These are phyloP conservation scores for Cryomyces antarcticus DNA, from an alignment of 495 filamentous ascomycete species.

Conservation along the genomic window DNA sequence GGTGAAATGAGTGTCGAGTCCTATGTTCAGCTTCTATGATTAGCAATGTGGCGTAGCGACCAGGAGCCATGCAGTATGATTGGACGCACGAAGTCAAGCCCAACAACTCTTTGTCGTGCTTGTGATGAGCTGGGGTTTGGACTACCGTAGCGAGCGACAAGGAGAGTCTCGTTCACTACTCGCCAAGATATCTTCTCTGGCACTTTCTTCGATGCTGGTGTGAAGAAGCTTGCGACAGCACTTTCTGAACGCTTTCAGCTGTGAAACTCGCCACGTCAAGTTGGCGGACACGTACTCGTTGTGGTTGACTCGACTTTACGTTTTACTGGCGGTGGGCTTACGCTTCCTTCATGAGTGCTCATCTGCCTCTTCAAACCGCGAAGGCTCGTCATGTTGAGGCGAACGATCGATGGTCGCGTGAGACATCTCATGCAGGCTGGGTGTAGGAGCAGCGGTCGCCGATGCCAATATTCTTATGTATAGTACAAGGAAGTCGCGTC, in stretches of 20 bases:
- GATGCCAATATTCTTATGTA: too few species aligned
- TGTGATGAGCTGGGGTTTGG: conserved; percentile 3
- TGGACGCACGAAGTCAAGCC: conserved; percentile 66
- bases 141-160: conserved; percentile 50
- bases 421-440: too few species aligned
- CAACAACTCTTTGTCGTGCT: conserved; percentile 42
- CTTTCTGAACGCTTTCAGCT: conserved; percentile 25
- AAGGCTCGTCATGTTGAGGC: too few species aligned
- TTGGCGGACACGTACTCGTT: conserved; percentile 35
- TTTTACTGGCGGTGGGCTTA: conserved; percentile 37
- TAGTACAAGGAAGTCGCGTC: too few species aligned
- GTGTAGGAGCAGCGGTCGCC: too few species aligned
- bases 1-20: conserved; percentile 76
- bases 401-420: too few species aligned
- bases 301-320: conserved; percentile 48
- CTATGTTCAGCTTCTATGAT: conserved; percentile 18
- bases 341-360: conserved; percentile 13
- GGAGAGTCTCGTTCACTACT: conserved; percentile 42
- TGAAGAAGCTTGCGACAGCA: conserved; percentile 71
- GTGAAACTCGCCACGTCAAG: not conserved
- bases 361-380: conserved; percentile 8
- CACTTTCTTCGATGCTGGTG: conserved; percentile 64
- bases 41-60: not conserved
- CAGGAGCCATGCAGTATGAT: not conserved
- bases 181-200: conserved; percentile 62